Base-by-base conservation (phyloP, 208 protist genomes). In the Crithidia brevicula region DNA sequence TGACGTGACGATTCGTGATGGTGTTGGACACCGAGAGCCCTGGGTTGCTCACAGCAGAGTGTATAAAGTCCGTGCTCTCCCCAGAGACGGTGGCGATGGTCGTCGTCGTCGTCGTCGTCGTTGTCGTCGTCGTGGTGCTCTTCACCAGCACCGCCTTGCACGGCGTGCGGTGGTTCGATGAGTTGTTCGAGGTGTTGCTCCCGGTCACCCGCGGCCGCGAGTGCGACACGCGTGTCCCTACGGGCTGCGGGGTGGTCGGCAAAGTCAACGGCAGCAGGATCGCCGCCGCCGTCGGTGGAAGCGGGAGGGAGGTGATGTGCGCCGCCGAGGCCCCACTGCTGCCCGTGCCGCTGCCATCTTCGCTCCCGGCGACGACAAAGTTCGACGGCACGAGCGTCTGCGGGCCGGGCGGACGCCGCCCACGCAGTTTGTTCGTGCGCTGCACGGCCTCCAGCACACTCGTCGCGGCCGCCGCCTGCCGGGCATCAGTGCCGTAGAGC, bases 21-120 rank as follows among this genome's bases (percentile, higher is more conserved):
- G 45, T 34, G 53, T 62, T 60, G 9, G 43, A 62, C 42, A 60
- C 42, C 10, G 53, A 70, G 15, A 62, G 34, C 22, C 64, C 64
- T 30, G 54, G 52, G 53, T 62, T 70, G 64, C 53, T 70, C 30
- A 62, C 52, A 28, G 53, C 52, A 22, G 38, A 70, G 52, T 62
- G 64, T 46, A 60, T 50, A 50, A 70, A 51, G 23, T 61, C 43
- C 23, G 53, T 54, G 52, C 52, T 46, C 40, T 70, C 53, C 16
- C 38, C 43, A 45, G 52, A 49, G 45, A 53, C 38, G 27, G 64
- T 42, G 25, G 64, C 22, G 38, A 43, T 25, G 1, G 42, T 42
- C 16, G 51, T 70, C 22, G 53, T 62, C 22, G 64, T 62, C 52
- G 63, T 68, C 15, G 46, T 66, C 10, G 50, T 56, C 11, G 50